Evolutionary conservation across 805 yeast genomes (phyloP).

Genomic region (Lipomyces japonicus): DNA sequence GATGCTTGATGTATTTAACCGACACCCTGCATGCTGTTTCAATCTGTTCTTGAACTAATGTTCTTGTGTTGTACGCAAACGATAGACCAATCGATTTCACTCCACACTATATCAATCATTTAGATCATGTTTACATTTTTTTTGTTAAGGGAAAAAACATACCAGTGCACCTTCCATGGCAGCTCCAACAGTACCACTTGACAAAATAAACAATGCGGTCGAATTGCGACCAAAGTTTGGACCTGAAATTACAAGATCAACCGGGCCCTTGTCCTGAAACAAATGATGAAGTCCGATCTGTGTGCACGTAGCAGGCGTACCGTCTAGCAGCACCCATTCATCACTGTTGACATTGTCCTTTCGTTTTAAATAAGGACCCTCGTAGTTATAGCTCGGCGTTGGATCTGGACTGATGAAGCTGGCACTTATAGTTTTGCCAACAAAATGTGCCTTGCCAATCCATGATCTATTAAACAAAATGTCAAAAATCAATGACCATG

Average conservation of each 20-base stretch:
- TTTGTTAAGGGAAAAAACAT: neutral
- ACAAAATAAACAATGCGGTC: conserved; percentile 77
- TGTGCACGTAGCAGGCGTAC: conserved; percentile 95
- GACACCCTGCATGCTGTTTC: conserved; percentile 65
- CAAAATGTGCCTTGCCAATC: conserved; percentile 95
- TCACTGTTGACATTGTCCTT: conserved; percentile 40
- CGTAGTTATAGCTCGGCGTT: conserved; percentile 17
- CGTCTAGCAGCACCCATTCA: conserved; percentile 85
- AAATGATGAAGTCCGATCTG: conserved; percentile 83
- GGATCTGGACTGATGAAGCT: conserved; percentile 20
- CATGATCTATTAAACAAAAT: conserved; percentile 58
- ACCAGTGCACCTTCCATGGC: conserved; percentile 86
- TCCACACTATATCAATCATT: conserved; percentile 42
- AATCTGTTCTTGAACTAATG: conserved; percentile 50
- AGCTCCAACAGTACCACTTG: conserved; percentile 96
- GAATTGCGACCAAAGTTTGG: conserved; percentile 96
- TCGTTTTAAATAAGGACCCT: conserved; percentile 38
- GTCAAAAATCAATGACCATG: neutral
- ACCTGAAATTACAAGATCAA: conserved; percentile 87
- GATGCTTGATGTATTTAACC: conserved; percentile 57
- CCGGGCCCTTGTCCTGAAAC: conserved; percentile 47
- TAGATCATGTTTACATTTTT: conserved; percentile 34
- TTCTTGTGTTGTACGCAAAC: conserved; percentile 64
- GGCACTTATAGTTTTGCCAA: conserved; percentile 55
- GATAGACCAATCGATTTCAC: conserved; percentile 72